A percentile compares a stretch with the other conserved stretches of the same genome.
phyloP scores from a whole-genome alignment of 768 basidiomycete species.

The Podaxis sp. region DNA sequence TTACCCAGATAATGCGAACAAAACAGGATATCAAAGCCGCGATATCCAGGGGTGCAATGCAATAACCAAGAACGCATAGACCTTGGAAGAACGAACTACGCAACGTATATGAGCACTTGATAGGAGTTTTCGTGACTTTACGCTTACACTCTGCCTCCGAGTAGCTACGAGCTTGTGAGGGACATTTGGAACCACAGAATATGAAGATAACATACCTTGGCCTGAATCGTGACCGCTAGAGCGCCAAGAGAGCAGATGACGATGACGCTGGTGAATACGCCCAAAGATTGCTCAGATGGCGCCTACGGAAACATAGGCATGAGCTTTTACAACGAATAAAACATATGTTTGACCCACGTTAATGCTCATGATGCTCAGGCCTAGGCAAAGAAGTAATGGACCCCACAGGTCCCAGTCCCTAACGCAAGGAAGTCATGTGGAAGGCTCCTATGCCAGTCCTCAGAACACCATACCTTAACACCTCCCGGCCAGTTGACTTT shows the following conservation, averaged over 20 bases:
- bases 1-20: constrained; percentile 80
- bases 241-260: constrained; percentile 91
- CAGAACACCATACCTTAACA: constrained; percentile 51
- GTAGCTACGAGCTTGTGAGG: constrained; percentile 43
- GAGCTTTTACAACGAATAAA: not conserved
- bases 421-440: not conserved
- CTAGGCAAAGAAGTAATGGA: constrained; percentile 79
- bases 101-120: not conserved
- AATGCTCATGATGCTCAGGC: constrained; percentile 79
- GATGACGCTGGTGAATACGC: constrained; percentile 92
- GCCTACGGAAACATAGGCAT: constrained; percentile 49
- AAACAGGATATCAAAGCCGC: constrained; percentile 88
- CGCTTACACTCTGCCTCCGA: constrained; percentile 79
- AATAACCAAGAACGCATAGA: constrained; percentile 92
- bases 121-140: not conserved
- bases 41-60: constrained; percentile 88
- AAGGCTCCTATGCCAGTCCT: not conserved
- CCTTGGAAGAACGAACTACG: constrained; percentile 92
- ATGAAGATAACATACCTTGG: constrained; percentile 58
- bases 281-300: constrained; percentile 76
- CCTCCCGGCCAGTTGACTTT: constrained; percentile 70
- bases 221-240: constrained; percentile 90
- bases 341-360: constrained; percentile 49
- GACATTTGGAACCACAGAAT: not conserved
- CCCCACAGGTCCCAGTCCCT: constrained; percentile 99